phyloP scores from a whole-genome alignment of 1,284 basidiomycete species.

The Malassezia brasiliensis region DNA sequence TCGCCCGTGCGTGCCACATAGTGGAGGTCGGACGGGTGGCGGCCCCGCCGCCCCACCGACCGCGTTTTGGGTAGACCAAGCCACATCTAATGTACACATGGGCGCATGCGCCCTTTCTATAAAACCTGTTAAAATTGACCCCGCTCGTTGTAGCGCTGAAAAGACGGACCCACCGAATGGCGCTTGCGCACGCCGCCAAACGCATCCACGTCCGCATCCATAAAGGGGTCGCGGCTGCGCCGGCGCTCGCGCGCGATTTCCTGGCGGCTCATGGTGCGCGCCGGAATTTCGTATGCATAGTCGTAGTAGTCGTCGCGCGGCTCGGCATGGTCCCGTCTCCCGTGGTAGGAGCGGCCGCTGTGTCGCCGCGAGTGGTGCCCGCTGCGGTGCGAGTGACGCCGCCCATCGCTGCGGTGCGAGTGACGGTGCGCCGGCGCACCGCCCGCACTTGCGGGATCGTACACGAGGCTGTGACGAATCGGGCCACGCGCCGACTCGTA shows the following conservation, averaged over 20 bases:
- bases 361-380: background rate
- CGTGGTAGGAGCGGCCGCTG: background rate
- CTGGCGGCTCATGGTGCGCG: background rate
- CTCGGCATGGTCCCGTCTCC: background rate
- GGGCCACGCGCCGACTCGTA: background rate
- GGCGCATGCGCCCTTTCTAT: background rate
- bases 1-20: too few relatives aligned
- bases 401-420: background rate
- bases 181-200: background rate
- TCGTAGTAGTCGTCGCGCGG: constrained; percentile 5
- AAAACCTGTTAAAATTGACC: background rate
- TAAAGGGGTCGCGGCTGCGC: constrained; percentile 2
- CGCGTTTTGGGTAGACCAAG: too few relatives aligned
- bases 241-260: constrained; percentile 1
- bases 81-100: background rate
- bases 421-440: background rate
- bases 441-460: background rate
- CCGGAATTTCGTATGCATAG: constrained; percentile 9
- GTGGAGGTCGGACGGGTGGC: too few relatives aligned
- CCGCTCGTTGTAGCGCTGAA: constrained; percentile 7
- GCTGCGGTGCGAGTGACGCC: background rate
- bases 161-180: background rate
- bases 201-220: background rate
- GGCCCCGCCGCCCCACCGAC: too few relatives aligned
- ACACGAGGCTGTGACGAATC: background rate